A percentile compares a stretch with the other conserved stretches of the same genome.
Evolutionary conservation across 177 flowering plant species (phyloP).

Genomic region (Vitis hybrid): DNA sequence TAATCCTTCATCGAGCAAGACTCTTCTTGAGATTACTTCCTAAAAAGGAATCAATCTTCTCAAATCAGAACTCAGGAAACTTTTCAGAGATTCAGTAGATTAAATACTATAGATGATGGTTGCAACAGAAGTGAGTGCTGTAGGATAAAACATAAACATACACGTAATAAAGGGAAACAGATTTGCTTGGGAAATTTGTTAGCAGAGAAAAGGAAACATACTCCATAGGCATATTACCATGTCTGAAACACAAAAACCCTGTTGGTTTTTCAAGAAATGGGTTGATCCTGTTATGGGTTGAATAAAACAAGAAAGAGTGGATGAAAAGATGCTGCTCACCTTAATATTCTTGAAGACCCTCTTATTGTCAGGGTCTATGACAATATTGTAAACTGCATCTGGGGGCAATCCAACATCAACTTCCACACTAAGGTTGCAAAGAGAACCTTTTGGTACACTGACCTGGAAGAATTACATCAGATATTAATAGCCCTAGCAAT

Average conservation of each 20-base stretch:
- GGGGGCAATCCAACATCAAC: conserved; percentile 91
- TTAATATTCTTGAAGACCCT: conserved; percentile 94
- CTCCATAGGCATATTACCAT: neutral
- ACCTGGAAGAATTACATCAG: conserved; percentile 52
- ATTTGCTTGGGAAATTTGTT: neutral
- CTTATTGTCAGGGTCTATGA: conserved; percentile 86
- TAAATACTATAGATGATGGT: neutral
- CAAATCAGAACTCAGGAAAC: neutral
- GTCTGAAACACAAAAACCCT: neutral
- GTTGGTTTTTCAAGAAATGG: neutral
- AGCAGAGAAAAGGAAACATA: neutral
- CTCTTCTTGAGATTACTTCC: conserved; percentile 84
- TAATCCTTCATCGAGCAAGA: conserved; percentile 78
- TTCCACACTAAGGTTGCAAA: conserved; percentile 70
- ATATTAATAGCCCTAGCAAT: no score
- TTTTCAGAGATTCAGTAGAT: neutral
- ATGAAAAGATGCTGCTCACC: conserved; percentile 35
- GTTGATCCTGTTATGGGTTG: neutral
- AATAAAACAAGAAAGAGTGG: neutral
- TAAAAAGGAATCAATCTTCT: conserved; percentile 25
- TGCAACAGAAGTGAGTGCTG: neutral
- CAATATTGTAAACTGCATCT: conserved; percentile 86
- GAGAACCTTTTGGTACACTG: conserved; percentile 86
- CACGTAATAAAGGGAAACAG: neutral
- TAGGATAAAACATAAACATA: neutral